These are phyloP conservation scores for Fusarium redolens DNA, from an alignment of 2,329 filamentous ascomycete species.

Conservation along the genomic window DNA sequence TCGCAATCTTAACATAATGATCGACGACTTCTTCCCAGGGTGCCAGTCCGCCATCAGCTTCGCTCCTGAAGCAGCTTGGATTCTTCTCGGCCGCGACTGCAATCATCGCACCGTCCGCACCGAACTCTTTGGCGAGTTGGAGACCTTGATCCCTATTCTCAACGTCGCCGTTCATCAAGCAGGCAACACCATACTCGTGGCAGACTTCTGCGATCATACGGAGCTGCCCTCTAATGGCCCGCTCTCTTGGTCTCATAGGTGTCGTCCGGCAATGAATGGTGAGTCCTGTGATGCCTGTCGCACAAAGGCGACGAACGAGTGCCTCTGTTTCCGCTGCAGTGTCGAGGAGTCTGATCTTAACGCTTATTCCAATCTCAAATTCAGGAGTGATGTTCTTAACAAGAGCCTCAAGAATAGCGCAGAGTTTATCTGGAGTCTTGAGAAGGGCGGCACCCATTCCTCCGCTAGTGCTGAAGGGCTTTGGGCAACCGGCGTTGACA, in stretches of 20 bases:
- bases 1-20: slow-evolving; percentile 76
- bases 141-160: slow-evolving; percentile 77
- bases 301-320: slow-evolving; percentile 81
- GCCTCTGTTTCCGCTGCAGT: slow-evolving; percentile 79
- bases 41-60: slow-evolving; percentile 75
- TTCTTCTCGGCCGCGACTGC: slow-evolving; percentile 93
- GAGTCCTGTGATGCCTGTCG: slow-evolving; percentile 90
- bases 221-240: slow-evolving; percentile 86
- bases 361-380: slow-evolving; percentile 91
- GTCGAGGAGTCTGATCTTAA: slow-evolving; percentile 92
- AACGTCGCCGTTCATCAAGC: slow-evolving; percentile 96
- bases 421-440: slow-evolving; percentile 84
- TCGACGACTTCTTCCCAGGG: slow-evolving; percentile 82
- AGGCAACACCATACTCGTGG: slow-evolving; percentile 86
- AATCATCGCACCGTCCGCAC: slow-evolving; percentile 97
- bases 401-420: slow-evolving; percentile 83
- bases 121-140: slow-evolving; percentile 78
- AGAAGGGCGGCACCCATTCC: slow-evolving; percentile 97
- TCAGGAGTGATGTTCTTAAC: slow-evolving; percentile 81
- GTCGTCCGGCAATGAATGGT: slow-evolving; percentile 97
- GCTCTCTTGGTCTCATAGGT: slow-evolving; percentile 91
- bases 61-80: slow-evolving; percentile 82
- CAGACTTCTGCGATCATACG: slow-evolving; percentile 86
- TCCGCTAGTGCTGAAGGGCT: slow-evolving; percentile 91
- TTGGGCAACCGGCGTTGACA: slow-evolving; percentile 97